These are phyloP conservation scores for Peltaster fructicola DNA, from an alignment of 2,329 filamentous ascomycete genomes.

Conservation along the genomic window DNA sequence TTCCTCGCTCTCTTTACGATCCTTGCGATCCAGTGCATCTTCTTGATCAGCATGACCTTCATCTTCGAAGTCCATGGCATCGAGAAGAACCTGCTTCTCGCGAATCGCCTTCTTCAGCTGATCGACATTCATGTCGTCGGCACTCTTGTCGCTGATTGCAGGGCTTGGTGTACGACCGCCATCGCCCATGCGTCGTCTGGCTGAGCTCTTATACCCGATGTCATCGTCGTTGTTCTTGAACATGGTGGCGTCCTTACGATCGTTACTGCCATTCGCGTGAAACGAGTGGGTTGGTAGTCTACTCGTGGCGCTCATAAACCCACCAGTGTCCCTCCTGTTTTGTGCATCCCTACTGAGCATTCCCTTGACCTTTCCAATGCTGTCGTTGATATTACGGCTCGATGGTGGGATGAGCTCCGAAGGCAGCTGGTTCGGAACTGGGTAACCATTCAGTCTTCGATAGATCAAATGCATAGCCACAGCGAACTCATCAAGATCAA, in stretches of 20 bases:
- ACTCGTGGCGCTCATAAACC: conserved; percentile 88
- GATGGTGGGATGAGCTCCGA: conserved; percentile 89
- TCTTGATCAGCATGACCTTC: conserved; percentile 82
- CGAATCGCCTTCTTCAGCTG: conserved; percentile 83
- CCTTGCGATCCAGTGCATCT: conserved; percentile 74
- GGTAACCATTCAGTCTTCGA: conserved; percentile 88
- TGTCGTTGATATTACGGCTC: conserved; percentile 80
- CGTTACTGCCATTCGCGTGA: conserved; percentile 36
- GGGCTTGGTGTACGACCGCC: conserved; percentile 61
- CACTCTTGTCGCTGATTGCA: conserved; percentile 48
- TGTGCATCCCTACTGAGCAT: conserved; percentile 82
- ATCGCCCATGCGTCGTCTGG: conserved; percentile 60
- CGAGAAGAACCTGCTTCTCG: conserved; percentile 84
- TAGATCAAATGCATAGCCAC: conserved; percentile 99
- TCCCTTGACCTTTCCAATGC: conserved; percentile 82
- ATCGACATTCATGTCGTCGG: conserved; percentile 70
- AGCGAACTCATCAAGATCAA: conserved; percentile 93
- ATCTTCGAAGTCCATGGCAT: conserved; percentile 92
- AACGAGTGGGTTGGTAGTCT: conserved; percentile 95
- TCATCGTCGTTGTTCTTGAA: conserved; percentile 92
- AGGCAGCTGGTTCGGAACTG: conserved; percentile 70
- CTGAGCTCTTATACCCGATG: conserved; percentile 75
- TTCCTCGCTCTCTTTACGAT: conserved; percentile 83
- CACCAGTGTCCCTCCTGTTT: conserved; percentile 71
- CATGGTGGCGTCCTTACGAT: conserved; percentile 84